phyloP scores from a whole-genome alignment of 371 early-diverging fungal species.

The Nematocida sp. region DNA sequence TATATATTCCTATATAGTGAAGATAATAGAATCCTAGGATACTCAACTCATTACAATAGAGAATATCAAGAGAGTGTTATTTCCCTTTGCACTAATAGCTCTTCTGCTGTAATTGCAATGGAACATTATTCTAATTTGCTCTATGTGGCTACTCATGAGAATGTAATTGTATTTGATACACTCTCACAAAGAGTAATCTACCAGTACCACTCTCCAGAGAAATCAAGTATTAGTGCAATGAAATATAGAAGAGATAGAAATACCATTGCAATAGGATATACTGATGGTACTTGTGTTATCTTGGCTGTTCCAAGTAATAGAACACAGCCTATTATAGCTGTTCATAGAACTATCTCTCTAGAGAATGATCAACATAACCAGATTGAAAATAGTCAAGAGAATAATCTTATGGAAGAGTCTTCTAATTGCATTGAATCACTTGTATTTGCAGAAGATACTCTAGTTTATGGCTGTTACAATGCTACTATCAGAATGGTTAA shows the following conservation, averaged over 20 bases:
- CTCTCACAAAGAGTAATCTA: not conserved
- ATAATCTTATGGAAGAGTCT: too few relatives aligned
- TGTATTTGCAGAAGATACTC: not conserved
- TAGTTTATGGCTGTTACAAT: constrained; percentile 19
- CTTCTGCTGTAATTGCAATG: too few relatives aligned
- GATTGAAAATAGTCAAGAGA: too few relatives aligned
- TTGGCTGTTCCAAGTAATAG: not conserved
- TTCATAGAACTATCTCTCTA: not conserved
- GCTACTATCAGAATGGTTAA: not conserved
- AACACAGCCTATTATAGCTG: not conserved
- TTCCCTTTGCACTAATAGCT: too few relatives aligned
- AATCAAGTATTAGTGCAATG: constrained; percentile 16
- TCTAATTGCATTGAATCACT: constrained; percentile 3
- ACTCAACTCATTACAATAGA: too few relatives aligned
- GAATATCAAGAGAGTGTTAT: too few relatives aligned
- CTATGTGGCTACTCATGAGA: constrained; percentile 3
- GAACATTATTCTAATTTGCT: too few relatives aligned
- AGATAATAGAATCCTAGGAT: too few relatives aligned
- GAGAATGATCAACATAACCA: too few relatives aligned
- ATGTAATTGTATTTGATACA: constrained; percentile 15
- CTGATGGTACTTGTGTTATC: not conserved
- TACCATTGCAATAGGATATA: constrained; percentile 12
- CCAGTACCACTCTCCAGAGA: not conserved
- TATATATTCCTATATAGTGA: too few relatives aligned
- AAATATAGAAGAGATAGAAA: not conserved